Conservation (phyloP, 495 filamentous ascomycete genomes). For the Sphaerosporella brunnea region DNA sequence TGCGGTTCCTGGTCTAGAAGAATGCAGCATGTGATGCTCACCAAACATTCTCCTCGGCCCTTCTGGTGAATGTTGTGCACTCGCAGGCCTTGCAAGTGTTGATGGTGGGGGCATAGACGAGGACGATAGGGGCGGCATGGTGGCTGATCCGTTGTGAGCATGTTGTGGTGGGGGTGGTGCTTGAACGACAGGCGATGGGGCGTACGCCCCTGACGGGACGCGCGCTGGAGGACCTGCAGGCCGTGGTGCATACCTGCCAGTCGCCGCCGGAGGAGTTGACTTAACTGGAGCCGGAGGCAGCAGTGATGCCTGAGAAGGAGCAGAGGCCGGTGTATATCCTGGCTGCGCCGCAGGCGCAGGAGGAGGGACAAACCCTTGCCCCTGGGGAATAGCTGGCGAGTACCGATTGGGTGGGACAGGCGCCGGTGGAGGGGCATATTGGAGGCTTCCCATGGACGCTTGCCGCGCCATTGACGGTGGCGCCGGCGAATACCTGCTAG, state of each 20-base stretch:
- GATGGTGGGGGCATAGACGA: slow-evolving; percentile 10
- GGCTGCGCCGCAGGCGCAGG: slow-evolving; percentile 28
- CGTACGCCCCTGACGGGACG: slow-evolving; percentile 27
- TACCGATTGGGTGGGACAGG: slow-evolving; percentile 32
- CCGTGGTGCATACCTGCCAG: slow-evolving; percentile 27
- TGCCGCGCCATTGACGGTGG: slow-evolving; percentile 22
- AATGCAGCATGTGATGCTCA: slow-evolving; percentile 22
- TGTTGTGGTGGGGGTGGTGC: slow-evolving; percentile 32
- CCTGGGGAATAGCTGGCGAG: slow-evolving; percentile 34
- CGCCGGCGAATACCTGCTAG: slow-evolving; percentile 35
- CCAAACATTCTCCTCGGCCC: slow-evolving; percentile 10
- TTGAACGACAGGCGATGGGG: slow-evolving; percentile 3
- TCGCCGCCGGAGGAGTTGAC: slow-evolving; percentile 25
- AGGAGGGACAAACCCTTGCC: slow-evolving; percentile 29
- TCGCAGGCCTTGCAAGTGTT: background rate
- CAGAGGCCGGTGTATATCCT: background rate
- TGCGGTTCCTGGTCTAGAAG: slow-evolving; percentile 22
- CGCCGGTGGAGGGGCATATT: slow-evolving; percentile 14
- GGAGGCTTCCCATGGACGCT: background rate
- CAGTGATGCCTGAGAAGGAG: too few relatives aligned
- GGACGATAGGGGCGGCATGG: slow-evolving; percentile 28
- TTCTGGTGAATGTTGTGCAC: slow-evolving; percentile 1
- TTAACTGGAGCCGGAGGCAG: too few relatives aligned
- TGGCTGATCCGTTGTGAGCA: too few relatives aligned
- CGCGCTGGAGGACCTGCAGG: slow-evolving; percentile 32